Evolutionary conservation across 139 green algal species (phyloP).

Genomic region (Chlamydomonas eustigma): DNA sequence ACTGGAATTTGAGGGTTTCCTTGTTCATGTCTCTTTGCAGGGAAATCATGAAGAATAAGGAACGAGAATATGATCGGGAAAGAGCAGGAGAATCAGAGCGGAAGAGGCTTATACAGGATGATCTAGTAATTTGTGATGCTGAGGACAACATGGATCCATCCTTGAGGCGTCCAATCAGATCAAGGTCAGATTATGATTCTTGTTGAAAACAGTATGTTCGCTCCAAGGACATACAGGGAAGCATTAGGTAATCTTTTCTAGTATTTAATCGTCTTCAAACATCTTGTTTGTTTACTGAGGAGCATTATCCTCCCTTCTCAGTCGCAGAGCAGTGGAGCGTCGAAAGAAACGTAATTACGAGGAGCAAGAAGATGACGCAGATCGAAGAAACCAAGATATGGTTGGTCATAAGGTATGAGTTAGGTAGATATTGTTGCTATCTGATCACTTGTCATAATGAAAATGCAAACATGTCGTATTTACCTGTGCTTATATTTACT

Average conservation of each 20-base stretch:
- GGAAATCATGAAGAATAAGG: neutral
- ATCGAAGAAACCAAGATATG: too few relatives aligned
- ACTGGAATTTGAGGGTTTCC: too few relatives aligned
- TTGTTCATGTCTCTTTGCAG: neutral
- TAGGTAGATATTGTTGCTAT: too few relatives aligned
- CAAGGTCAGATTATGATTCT: conserved; percentile 1
- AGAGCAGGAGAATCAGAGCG: conserved; percentile 37
- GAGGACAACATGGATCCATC: conserved; percentile 64
- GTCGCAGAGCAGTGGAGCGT: neutral
- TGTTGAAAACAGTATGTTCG: too few relatives aligned
- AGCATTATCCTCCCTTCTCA: neutral
- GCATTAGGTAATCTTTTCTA: neutral
- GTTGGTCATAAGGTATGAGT: too few relatives aligned
- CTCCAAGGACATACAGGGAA: neutral
- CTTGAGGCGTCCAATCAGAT: conserved; percentile 28
- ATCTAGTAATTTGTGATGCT: conserved; percentile 48
- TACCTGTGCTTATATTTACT: too few relatives aligned
- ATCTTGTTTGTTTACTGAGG: too few relatives aligned
- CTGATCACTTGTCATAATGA: too few relatives aligned
- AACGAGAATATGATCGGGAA: conserved; percentile 30
- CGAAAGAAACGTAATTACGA: neutral
- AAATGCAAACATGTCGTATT: too few relatives aligned
- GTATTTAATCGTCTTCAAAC: neutral
- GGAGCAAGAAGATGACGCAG: conserved; percentile 9
- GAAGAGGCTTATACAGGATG: conserved; percentile 32